phyloP scores from a whole-genome alignment of 2,329 filamentous ascomycete genomes.

The Paraconiothyrium brasiliense region DNA sequence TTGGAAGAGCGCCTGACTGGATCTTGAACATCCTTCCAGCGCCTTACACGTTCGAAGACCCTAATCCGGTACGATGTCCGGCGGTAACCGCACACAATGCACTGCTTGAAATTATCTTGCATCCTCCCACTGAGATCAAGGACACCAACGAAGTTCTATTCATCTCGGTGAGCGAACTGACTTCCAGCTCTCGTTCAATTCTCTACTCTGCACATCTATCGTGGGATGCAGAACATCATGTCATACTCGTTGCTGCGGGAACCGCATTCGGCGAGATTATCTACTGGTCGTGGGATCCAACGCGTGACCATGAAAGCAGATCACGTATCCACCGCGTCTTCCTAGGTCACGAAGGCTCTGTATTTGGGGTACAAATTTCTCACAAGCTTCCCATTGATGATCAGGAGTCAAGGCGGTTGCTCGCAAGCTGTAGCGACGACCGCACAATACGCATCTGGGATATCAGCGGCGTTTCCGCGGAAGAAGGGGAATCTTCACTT shows the following conservation, averaged over 20 bases:
- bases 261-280: constrained; percentile 96
- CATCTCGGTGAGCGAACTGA: constrained; percentile 59
- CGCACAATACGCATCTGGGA: constrained; percentile 90
- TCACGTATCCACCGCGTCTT: constrained; percentile 65
- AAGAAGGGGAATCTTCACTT: constrained; percentile 31
- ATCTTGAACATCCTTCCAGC: constrained; percentile 44
- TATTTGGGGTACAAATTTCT: constrained; percentile 89
- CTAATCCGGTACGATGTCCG: constrained; percentile 27
- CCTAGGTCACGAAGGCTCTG: constrained; percentile 84
- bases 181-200: constrained; percentile 79
- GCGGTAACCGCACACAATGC: constrained; percentile 88
- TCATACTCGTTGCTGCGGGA: constrained; percentile 80
- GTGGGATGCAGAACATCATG: constrained; percentile 64
- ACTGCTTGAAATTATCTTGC: constrained; percentile 63
- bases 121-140: constrained; percentile 18
- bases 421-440: constrained; percentile 95
- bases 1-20: constrained; percentile 46
- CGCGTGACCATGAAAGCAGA: constrained; percentile 15
- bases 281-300: constrained; percentile 77
- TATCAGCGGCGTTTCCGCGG: constrained; percentile 65
- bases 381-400: constrained; percentile 29
- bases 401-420: constrained; percentile 64
- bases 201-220: constrained; percentile 83
- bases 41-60: constrained; percentile 23
- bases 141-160: constrained; percentile 19